phyloP scores from a whole-genome alignment of 2,329 filamentous ascomycete genomes.

The Paraphaeosphaeria sporulosa region DNA sequence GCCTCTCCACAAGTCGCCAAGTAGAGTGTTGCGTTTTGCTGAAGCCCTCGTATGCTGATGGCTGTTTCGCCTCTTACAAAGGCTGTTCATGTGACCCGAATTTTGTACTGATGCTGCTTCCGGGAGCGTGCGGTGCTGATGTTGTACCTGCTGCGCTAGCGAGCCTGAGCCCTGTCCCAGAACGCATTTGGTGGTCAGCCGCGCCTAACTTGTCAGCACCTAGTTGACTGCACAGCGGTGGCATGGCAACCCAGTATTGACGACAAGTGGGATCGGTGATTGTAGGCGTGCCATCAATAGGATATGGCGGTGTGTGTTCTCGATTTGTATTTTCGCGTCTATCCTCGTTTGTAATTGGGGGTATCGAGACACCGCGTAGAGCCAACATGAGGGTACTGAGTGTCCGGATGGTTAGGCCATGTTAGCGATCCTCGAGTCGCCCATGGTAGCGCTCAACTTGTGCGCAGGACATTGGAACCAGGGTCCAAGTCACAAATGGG shows the following conservation, averaged over 20 bases:
- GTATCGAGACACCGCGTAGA: neutral
- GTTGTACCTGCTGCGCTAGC: neutral
- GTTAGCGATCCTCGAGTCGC: neutral
- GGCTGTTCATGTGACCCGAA: too few species aligned
- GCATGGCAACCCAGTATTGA: slow-evolving; percentile 9
- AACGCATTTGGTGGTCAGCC: slow-evolving; percentile 2
- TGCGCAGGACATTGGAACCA: neutral
- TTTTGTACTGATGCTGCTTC: too few species aligned
- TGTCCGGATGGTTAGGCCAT: neutral
- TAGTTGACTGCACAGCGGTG: slow-evolving; percentile 26
- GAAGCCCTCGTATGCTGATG: too few species aligned
- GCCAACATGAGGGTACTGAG: neutral
- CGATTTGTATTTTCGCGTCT: neutral
- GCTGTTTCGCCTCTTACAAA: too few species aligned
- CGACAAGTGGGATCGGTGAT: neutral
- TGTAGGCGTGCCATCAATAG: neutral
- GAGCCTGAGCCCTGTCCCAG: neutral
- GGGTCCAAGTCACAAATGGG: neutral
- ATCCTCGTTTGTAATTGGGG: neutral
- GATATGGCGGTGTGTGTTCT: neutral
- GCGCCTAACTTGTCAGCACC: slow-evolving; percentile 21
- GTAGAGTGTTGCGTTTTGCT: too few species aligned
- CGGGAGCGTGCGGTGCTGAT: too few species aligned
- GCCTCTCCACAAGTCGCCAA: too few species aligned
- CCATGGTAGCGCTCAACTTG: neutral